phyloP scores from a whole-genome alignment of 2,329 filamentous ascomycete species.

The Ilyonectria mors-panacis region DNA sequence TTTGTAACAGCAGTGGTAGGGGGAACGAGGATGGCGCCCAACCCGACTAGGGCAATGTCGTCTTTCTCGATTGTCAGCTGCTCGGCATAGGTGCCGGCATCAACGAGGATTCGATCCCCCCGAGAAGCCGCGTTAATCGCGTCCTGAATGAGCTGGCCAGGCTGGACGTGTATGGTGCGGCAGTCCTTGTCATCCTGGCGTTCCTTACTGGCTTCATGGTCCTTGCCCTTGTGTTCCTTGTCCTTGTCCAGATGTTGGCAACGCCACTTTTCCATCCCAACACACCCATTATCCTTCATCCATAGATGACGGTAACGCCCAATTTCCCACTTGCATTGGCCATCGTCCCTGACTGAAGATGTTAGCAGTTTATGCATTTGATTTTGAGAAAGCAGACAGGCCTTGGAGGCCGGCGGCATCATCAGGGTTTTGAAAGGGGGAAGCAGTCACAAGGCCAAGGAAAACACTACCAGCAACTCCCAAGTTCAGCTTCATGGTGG shows the following conservation, averaged over 20 bases:
- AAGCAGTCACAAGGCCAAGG: slow-evolving; percentile 27
- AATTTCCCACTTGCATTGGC: slow-evolving; percentile 32
- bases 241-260: slow-evolving; percentile 16
- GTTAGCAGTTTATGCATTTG: neutral
- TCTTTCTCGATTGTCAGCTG: slow-evolving; percentile 53
- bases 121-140: slow-evolving; percentile 47
- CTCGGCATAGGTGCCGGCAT: slow-evolving; percentile 51
- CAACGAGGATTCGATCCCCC: slow-evolving; percentile 52
- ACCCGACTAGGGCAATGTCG: slow-evolving; percentile 50
- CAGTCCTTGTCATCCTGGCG: slow-evolving; percentile 17
- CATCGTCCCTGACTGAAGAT: slow-evolving; percentile 11
- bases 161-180: slow-evolving; percentile 34
- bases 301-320: slow-evolving; percentile 26
- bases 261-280: too few relatives aligned
- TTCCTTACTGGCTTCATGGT: neutral
- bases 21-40: slow-evolving; percentile 45
- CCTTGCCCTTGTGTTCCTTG: neutral
- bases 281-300: too few relatives aligned
- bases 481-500: slow-evolving; percentile 30
- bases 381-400: neutral
- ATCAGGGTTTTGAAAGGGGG: slow-evolving; percentile 29
- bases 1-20: slow-evolving; percentile 44
- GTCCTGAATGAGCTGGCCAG: slow-evolving; percentile 46
- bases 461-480: neutral
- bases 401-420: slow-evolving; percentile 15